Evolutionary conservation across 1,284 basidiomycete species (phyloP), one percentile per base, ranked within the genome.

Genomic region (Puccinia coronata): DNA sequence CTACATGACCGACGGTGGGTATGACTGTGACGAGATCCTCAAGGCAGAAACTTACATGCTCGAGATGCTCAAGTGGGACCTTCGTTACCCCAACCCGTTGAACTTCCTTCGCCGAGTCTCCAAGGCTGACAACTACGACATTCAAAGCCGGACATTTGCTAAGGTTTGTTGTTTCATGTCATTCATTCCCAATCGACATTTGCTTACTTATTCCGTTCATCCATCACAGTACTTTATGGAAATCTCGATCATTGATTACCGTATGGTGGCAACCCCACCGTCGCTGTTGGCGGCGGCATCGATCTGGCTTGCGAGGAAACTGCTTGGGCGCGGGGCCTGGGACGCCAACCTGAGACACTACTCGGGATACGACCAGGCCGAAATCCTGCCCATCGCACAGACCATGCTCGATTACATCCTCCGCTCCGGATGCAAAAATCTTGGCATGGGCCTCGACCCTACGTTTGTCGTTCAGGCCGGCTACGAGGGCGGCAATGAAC

Each of bases 71-170:
- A 91, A 94, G 82, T 99, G 94, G 90, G 93, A 97, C 86, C 86
- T 98, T 83, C 92, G 92, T 84, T 97, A 93, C 86, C 94, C 96
- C 57, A 96, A 94, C 86, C 95, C 96, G 0, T 92, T 98, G 85
- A 92, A 96, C 87, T 98, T 93, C 87, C 89, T 98, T 75, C 89
- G 96, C 51, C 90, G 95, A 69, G 92, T 95, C 82, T 95, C 93
- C 87, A 99, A 98, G 87, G 97, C 96, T 3, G 97, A 99, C 85
- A 92, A 93, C 82, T 98, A 96, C 86, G 93, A 98, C 85, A 91
- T 95, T 77, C 92, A 96, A 86, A 92, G 92, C 36, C 89, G 96
- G 80, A 98, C 95, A 0, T 89, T 98, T 14, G 95, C 92, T 74
- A 99, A 98, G 84, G 82, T 83, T 34, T 2, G 65, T 51, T 25